phyloP scores from a whole-genome alignment of 192 early-diverging fungal species.

The Gryganskiella cystojenkinii region DNA sequence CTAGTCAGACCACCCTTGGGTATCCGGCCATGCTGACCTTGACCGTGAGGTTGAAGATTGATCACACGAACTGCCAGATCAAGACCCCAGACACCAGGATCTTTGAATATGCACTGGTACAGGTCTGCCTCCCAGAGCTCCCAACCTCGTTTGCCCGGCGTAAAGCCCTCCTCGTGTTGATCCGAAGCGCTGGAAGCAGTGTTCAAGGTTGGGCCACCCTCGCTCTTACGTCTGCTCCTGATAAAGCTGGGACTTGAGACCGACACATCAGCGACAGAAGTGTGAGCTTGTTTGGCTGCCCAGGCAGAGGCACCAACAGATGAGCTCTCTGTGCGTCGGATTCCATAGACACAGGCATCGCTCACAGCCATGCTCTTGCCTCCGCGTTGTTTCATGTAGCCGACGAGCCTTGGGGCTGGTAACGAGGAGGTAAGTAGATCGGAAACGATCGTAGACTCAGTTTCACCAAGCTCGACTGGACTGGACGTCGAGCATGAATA shows the following conservation, averaged over 20 bases:
- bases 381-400: conserved; percentile 41
- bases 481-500: background rate
- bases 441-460: no score
- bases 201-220: background rate
- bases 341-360: conserved; percentile 37
- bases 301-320: background rate
- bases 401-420: conserved; percentile 44
- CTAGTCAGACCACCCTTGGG: no score
- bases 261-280: conserved; percentile 17
- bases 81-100: conserved; percentile 45
- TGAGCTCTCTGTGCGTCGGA: conserved; percentile 26
- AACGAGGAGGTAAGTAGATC: conserved; percentile 28
- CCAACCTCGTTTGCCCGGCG: conserved; percentile 34
- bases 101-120: conserved; percentile 47
- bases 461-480: background rate
- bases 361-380: conserved; percentile 42
- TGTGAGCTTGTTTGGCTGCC: conserved; percentile 13
- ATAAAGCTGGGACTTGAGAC: background rate
- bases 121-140: conserved; percentile 52
- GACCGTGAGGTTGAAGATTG: conserved; percentile 21
- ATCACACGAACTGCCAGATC: conserved; percentile 32
- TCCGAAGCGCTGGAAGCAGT: background rate
- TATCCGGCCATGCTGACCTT: background rate
- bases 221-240: conserved; percentile 24
- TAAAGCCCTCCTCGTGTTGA: background rate